phyloP scores from a whole-genome alignment of 768 basidiomycete genomes.

The Leucosporidium yakuticum region DNA sequence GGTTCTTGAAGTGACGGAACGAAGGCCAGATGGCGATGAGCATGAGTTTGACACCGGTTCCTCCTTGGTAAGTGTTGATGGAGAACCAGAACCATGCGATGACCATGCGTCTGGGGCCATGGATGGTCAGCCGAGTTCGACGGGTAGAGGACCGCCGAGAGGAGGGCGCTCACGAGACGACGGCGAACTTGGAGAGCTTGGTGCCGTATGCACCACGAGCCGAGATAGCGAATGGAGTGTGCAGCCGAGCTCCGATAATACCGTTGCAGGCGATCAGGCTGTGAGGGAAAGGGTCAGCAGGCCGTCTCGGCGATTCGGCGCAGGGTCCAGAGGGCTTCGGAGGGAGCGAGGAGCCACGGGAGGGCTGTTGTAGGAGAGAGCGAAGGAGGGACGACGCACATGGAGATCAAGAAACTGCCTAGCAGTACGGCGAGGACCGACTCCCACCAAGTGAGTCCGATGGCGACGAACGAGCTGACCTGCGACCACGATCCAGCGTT shows the following conservation, averaged over 20 bases:
- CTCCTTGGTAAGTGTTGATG: constrained; percentile 33
- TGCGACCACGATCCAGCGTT: background rate
- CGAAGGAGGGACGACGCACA: too few species aligned
- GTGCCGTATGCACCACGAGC: constrained; percentile 1
- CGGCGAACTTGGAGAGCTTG: constrained; percentile 1
- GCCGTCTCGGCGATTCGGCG: too few species aligned
- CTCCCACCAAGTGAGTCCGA: constrained; percentile 1
- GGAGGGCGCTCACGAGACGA: background rate
- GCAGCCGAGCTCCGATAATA: background rate
- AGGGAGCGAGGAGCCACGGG: too few species aligned
- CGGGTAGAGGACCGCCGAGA: too few species aligned
- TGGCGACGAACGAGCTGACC: background rate
- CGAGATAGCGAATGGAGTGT: constrained; percentile 10
- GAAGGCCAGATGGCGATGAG: constrained; percentile 29
- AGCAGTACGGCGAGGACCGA: background rate
- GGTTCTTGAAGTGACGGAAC: constrained; percentile 35
- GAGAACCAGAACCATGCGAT: constrained; percentile 12
- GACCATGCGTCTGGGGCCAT: background rate
- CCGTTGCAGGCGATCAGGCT: background rate
- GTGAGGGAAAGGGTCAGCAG: too few species aligned
- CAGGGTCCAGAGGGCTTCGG: too few species aligned
- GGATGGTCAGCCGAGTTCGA: too few species aligned
- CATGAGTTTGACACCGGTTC: constrained; percentile 27
- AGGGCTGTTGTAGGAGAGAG: background rate
- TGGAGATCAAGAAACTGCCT: background rate